Percentiles rank a stretch among this genome's conserved stretches.
Evolutionary conservation across 495 filamentous ascomycete species (phyloP).

Genomic region (Parathielavia hyrcaniae): DNA sequence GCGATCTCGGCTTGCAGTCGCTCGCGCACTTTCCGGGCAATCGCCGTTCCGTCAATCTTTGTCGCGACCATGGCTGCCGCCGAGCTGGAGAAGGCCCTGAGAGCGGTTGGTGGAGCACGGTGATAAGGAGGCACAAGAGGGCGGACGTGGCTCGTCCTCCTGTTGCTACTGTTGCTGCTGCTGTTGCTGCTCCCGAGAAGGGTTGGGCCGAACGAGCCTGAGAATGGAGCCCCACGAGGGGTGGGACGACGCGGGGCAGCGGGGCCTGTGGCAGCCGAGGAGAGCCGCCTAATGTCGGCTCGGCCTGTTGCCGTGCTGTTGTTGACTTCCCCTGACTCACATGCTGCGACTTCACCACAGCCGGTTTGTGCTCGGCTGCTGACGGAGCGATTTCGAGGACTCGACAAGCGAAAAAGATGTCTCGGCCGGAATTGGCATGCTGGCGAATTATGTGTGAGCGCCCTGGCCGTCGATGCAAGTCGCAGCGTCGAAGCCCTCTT

Average conservation of each 20-base stretch:
- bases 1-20: slow-evolving; percentile 71
- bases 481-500: slow-evolving; percentile 5
- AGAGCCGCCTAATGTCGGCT: slow-evolving; percentile 17
- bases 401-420: neutral
- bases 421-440: neutral
- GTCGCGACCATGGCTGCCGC: slow-evolving; percentile 66
- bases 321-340: slow-evolving; percentile 14
- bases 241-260: slow-evolving; percentile 20
- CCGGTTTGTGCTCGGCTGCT: neutral
- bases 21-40: slow-evolving; percentile 83
- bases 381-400: neutral
- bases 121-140: slow-evolving; percentile 13
- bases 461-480: neutral
- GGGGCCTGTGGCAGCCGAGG: slow-evolving; percentile 17
- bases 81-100: slow-evolving; percentile 39
- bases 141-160: slow-evolving; percentile 11
- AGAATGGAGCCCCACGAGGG: slow-evolving; percentile 10
- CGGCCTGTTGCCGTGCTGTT: neutral
- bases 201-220: neutral
- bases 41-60: slow-evolving; percentile 92
- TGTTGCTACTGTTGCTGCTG: neutral
- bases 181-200: neutral
- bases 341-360: neutral
- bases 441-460: neutral
- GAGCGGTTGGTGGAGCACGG: neutral